phyloP scores from a whole-genome alignment of 768 basidiomycete species.

The Russula griseocarnosa region DNA sequence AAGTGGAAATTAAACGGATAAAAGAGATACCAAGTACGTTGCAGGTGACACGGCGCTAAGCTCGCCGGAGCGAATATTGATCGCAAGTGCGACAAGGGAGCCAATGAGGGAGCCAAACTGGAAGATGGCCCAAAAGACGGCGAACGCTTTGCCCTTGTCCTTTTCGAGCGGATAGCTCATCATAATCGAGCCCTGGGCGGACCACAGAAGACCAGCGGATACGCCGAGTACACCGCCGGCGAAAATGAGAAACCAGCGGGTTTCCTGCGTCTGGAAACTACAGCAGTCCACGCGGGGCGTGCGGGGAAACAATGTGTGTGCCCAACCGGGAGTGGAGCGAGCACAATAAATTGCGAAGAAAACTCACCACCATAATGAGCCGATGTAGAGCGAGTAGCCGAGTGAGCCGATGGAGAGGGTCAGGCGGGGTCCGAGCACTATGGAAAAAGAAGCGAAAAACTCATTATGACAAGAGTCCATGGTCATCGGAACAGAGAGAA shows the following conservation, averaged over 20 bases:
- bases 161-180: conserved; percentile 55
- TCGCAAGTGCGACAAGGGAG: conserved; percentile 42
- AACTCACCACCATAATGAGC: conserved; percentile 44
- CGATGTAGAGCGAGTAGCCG: conserved; percentile 51
- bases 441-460: background rate
- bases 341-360: too few species aligned
- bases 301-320: background rate
- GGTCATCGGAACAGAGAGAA: conserved; percentile 9
- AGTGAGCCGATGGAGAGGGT: conserved; percentile 50
- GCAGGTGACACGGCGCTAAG: conserved; percentile 39
- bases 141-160: conserved; percentile 52
- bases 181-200: conserved; percentile 51
- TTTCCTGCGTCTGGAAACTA: conserved; percentile 40
- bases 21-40: conserved; percentile 38
- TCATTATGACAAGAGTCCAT: background rate
- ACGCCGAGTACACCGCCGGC: conserved; percentile 50
- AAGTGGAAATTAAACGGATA: background rate
- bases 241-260: conserved; percentile 45
- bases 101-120: conserved; percentile 45
- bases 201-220: conserved; percentile 51
- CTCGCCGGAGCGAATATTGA: conserved; percentile 37
- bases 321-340: background rate
- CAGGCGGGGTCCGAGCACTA: conserved; percentile 45
- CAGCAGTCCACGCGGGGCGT: background rate
- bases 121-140: conserved; percentile 52